Evolutionary conservation across 257 asterid species (phyloP).

Genomic region (Solanum dulcamara): DNA sequence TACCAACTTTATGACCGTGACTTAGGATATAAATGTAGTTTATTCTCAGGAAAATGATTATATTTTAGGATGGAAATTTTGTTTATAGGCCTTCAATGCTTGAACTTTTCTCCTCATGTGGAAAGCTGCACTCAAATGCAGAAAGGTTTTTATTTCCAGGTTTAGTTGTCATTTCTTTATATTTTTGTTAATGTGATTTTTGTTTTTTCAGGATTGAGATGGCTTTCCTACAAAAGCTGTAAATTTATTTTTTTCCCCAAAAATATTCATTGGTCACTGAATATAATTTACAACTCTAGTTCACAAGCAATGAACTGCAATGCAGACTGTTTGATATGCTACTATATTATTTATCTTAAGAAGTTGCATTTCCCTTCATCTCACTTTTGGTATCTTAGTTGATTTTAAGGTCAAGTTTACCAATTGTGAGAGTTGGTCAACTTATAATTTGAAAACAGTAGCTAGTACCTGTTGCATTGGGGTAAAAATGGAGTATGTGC

Average conservation of each 20-base stretch:
- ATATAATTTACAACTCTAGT: too few species aligned
- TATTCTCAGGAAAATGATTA: background rate
- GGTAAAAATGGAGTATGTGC: too few species aligned
- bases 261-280: background rate
- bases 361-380: too few species aligned
- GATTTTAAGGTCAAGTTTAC: background rate
- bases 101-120: background rate
- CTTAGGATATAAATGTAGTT: background rate
- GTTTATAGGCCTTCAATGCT: background rate
- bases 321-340: too few species aligned
- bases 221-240: background rate
- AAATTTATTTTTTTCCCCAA: background rate
- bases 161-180: background rate
- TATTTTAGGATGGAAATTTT: background rate
- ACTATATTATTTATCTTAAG: too few species aligned
- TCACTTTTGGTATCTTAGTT: too few species aligned
- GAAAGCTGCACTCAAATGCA: background rate
- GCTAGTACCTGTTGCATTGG: too few species aligned
- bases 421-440: too few species aligned
- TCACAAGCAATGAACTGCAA: too few species aligned
- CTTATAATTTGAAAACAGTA: too few species aligned
- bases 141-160: background rate
- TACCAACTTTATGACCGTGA: background rate
- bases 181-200: background rate
- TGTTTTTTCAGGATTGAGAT: background rate